Evolutionary conservation across 768 basidiomycete genomes (phyloP), one percentile per base, ranked within the genome.

Genomic region (Kwoniella shandongensis): DNA sequence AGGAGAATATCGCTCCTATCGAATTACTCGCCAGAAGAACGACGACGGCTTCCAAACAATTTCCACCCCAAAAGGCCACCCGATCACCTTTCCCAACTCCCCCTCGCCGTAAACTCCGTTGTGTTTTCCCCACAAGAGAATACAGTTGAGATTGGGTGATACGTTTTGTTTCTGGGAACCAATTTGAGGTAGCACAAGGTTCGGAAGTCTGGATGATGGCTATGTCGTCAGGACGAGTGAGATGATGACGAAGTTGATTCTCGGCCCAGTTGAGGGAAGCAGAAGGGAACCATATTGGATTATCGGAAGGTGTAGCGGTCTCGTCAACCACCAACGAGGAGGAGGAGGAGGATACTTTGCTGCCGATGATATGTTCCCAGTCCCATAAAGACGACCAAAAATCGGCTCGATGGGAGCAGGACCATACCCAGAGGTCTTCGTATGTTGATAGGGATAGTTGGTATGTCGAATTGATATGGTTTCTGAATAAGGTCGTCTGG

Each of bases 371-470:
- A 48, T 70, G 72, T 2, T 84, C 83, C 50, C 79, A 79, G 67
- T 88, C 87, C 88, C 88, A 90, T n/a, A 86, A 84, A 15, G 80
- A 68, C 30, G 78, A 77, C 88, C 88, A 90, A 77, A 90, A 90
- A 35, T 77, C 73, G 59, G 83, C 82, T 56, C 86, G 79, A 68
- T 86, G 72, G 23, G 76, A 62, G 4, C 79, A 81, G 1, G 87
- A 88, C 88, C 88, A 78, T n/a, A 60, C 70, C 66, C 84, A 87
- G 5, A 89, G 79, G 51, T 88, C 86, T 51, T 80, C 68, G 72
- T 89, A 89, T 11, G 82, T 79, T 27, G 64, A 50, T 13, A 88
- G 77, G n/a, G 39, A 50, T 10, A 84, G 74, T 17, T 72, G 74
- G 57, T 81, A 78, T 12, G 73, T 76, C 40, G 75, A 58, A 71